Conservation (phyloP, 805 yeast species). For the Pichia scutulata region DNA sequence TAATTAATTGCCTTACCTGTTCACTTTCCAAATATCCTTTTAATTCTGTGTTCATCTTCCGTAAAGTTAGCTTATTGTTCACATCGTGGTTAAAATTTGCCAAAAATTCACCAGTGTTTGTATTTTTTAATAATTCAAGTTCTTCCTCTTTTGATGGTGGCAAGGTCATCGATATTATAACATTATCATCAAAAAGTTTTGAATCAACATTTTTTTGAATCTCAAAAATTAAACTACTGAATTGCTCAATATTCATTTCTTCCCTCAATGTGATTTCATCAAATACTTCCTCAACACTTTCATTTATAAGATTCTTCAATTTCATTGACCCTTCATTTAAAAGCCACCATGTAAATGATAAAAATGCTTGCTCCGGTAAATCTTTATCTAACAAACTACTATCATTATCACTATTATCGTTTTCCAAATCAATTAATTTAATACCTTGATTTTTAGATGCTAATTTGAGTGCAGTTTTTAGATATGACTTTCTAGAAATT, state of each 20-base stretch:
- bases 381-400: constrained; percentile 27
- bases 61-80: constrained; percentile 21
- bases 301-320: constrained; percentile 45
- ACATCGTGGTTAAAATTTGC: constrained; percentile 21
- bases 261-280: constrained; percentile 62
- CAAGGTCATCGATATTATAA: constrained; percentile 12
- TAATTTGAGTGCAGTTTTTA: constrained; percentile 66
- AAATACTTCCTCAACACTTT: constrained; percentile 53
- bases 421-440: constrained; percentile 16
- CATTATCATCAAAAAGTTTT: constrained; percentile 5
- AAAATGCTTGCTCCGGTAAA: constrained; percentile 70
- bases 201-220: constrained; percentile 26
- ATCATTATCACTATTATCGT: constrained; percentile 21
- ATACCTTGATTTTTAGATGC: constrained; percentile 43
- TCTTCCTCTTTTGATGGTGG: constrained; percentile 48
- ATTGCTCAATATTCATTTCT: constrained; percentile 56
- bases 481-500: constrained; percentile 77
- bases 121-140: constrained; percentile 47
- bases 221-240: constrained; percentile 37
- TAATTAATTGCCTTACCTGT: constrained; percentile 26
- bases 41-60: constrained; percentile 25
- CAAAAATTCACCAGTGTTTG: constrained; percentile 36
- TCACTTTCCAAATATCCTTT: constrained; percentile 23
- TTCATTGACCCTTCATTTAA: constrained; percentile 76
- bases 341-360: constrained; percentile 91